Conservation (phyloP, 2,329 filamentous ascomycete genomes). For the Colletotrichum lini region DNA sequence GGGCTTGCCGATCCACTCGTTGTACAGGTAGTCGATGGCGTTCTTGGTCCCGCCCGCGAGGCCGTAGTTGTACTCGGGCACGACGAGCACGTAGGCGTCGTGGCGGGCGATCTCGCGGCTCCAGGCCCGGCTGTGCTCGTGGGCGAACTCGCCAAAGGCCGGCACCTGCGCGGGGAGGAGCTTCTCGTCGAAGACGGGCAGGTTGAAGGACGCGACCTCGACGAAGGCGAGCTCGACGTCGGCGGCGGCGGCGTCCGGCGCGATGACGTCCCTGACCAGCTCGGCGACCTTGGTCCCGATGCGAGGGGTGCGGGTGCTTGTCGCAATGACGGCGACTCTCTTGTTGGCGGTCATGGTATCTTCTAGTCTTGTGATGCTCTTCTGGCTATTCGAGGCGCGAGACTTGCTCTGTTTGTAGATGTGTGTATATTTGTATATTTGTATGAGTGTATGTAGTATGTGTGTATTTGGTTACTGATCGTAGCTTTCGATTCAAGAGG, state of each 20-base stretch:
- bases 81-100: conserved; percentile 59
- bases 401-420: no score
- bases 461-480: no score
- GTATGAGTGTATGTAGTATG: no score
- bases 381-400: no score
- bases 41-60: conserved; percentile 71
- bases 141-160: conserved; percentile 51
- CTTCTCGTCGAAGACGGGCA: conserved; percentile 62
- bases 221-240: conserved; percentile 49
- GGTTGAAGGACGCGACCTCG: conserved; percentile 56
- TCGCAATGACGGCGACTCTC: conserved; percentile 54
- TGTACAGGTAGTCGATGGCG: conserved; percentile 72
- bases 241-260: conserved; percentile 43
- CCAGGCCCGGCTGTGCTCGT: conserved; percentile 62
- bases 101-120: conserved; percentile 58
- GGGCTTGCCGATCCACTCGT: conserved; percentile 72
- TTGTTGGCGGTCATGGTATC: conserved; percentile 6
- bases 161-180: conserved; percentile 57
- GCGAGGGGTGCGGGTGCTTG: conserved; percentile 53
- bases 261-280: conserved; percentile 50
- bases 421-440: no score
- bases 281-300: conserved; percentile 53
- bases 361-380: neutral
- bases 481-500: neutral
- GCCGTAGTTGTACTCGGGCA: conserved; percentile 71